Conservation (phyloP, 345 rosid species). For the Pugionium dolabratum region DNA sequence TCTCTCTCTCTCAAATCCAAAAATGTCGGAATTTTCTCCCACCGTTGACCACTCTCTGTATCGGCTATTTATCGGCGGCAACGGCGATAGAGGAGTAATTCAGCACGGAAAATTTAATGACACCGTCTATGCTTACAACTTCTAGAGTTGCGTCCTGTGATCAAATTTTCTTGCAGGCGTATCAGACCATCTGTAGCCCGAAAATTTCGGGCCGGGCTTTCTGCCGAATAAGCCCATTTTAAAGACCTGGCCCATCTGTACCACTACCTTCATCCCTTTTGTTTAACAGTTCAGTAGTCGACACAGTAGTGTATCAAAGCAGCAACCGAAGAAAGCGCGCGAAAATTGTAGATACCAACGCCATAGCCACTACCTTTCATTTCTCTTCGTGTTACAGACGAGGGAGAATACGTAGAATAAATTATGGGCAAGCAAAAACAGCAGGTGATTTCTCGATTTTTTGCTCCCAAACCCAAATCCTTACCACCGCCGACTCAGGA, state of each 20-base stretch:
- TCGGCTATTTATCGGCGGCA: slow-evolving; percentile 1
- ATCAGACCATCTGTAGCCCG: not conserved
- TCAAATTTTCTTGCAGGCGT: not conserved
- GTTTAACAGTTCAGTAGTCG: not conserved
- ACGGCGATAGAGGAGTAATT: slow-evolving; percentile 4
- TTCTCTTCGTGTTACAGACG: not conserved
- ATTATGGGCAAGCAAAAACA: slow-evolving; percentile 80
- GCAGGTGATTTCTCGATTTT: slow-evolving; percentile 84
- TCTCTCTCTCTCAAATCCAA: slow-evolving; percentile 29
- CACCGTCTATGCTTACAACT: slow-evolving; percentile 5
- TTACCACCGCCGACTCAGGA: slow-evolving; percentile 33
- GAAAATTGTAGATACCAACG: slow-evolving; percentile 26
- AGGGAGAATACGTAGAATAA: slow-evolving; percentile 11
- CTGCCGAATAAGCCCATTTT: not conserved
- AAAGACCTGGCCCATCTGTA: slow-evolving; percentile 6
- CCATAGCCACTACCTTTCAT: slow-evolving; percentile 27
- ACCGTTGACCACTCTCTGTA: not conserved
- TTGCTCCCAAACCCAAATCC: slow-evolving; percentile 70
- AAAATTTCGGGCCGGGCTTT: not conserved
- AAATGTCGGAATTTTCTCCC: not conserved
- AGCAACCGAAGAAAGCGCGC: slow-evolving; percentile 35
- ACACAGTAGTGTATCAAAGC: not conserved
- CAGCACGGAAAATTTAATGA: slow-evolving; percentile 10
- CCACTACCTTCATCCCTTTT: slow-evolving; percentile 4
- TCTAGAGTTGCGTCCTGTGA: slow-evolving; percentile 5